Evolutionary conservation across 2,329 filamentous ascomycete species (phyloP).

Genomic region (Pyrenochaeta sp.): DNA sequence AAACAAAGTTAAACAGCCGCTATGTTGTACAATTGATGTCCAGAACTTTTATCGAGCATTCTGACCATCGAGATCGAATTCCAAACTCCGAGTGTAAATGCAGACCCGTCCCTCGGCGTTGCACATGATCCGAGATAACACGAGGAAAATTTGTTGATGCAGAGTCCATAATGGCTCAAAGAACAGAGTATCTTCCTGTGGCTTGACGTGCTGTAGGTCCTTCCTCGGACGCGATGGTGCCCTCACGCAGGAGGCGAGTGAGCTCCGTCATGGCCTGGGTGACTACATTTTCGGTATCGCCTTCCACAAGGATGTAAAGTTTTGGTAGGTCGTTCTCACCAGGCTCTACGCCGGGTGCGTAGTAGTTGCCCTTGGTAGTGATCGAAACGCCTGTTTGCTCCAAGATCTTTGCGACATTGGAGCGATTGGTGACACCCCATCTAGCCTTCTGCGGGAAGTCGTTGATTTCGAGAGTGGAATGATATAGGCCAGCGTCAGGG

Average conservation of each 20-base stretch:
- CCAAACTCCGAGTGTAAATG: too few relatives aligned
- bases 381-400: constrained; percentile 95
- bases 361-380: constrained; percentile 95
- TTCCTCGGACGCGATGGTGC: constrained; percentile 86
- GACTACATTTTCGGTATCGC: constrained; percentile 92
- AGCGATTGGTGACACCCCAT: constrained; percentile 98
- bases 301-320: constrained; percentile 96
- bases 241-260: constrained; percentile 86
- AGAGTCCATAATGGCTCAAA: constrained; percentile 25
- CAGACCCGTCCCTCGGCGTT: too few relatives aligned
- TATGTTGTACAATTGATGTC: too few relatives aligned
- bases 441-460: constrained; percentile 98
- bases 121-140: too few relatives aligned
- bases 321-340: constrained; percentile 79
- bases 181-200: constrained; percentile 83
- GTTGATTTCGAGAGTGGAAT: constrained; percentile 98
- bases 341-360: constrained; percentile 81
- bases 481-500: constrained; percentile 94
- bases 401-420: constrained; percentile 97
- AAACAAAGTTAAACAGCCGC: too few relatives aligned
- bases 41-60: too few relatives aligned
- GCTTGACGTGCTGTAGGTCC: constrained; percentile 77
- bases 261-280: constrained; percentile 90
- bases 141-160: too few relatives aligned
- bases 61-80: too few relatives aligned